A percentile compares a stretch with the other conserved stretches of the same genome.
Evolutionary conservation across 768 basidiomycete species (phyloP).

Genomic region (Gymnopilus junonius): DNA sequence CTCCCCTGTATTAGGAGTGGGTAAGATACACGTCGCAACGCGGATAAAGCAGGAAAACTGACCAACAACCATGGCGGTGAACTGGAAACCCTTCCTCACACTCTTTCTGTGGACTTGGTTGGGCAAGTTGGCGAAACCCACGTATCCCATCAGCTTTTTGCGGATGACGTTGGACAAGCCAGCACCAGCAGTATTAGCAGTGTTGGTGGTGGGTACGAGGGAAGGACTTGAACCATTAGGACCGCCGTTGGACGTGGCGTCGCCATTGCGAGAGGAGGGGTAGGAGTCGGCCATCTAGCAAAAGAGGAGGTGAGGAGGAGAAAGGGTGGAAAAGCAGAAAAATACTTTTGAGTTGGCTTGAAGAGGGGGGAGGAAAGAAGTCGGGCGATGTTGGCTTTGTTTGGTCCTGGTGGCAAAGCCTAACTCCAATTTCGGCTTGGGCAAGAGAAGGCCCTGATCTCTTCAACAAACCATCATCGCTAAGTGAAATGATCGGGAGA

Average conservation of each 20-base stretch:
- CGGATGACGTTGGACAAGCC: conserved; percentile 58
- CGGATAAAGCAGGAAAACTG: conserved; percentile 38
- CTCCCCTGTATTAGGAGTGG: conserved; percentile 66
- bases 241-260: conserved; percentile 60
- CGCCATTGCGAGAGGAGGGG: conserved; percentile 67
- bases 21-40: conserved; percentile 29
- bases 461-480: conserved; percentile 20
- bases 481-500: not conserved
- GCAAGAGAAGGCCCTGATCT: conserved; percentile 46
- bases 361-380: conserved; percentile 58
- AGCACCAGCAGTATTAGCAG: conserved; percentile 38
- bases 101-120: conserved; percentile 99
- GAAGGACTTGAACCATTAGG: conserved; percentile 71
- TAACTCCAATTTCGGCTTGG: conserved; percentile 52
- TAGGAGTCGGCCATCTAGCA: conserved; percentile 78
- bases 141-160: conserved; percentile 95
- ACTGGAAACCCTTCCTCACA: conserved; percentile 98
- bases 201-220: conserved; percentile 42
- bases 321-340: conserved; percentile 38
- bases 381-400: conserved; percentile 52
- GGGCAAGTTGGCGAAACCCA: conserved; percentile 96
- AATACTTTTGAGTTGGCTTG: conserved; percentile 56
- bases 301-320: conserved; percentile 32
- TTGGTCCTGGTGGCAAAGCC: conserved; percentile 45
- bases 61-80: conserved; percentile 99